phyloP scores from a whole-genome alignment of 2,329 filamentous ascomycete species.

The Scedosporium apiospermum region DNA sequence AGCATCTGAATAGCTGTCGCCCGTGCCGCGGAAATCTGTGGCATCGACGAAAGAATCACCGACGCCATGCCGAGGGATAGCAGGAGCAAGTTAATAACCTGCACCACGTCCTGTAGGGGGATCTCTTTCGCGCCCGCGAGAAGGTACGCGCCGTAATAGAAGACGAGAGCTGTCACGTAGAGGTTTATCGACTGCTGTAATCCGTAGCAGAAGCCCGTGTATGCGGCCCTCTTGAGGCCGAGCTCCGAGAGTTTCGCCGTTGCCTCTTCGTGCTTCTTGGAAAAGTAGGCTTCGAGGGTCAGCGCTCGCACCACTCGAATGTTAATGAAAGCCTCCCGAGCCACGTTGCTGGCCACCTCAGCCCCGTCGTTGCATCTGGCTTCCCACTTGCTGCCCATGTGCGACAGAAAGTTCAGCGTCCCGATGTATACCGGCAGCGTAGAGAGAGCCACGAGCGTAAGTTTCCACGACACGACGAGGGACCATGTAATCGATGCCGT shows the following conservation, averaged over 20 bases:
- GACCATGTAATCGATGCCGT: conserved; percentile 65
- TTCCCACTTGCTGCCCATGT: conserved; percentile 64
- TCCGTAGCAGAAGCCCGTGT: conserved; percentile 64
- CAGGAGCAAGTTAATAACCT: conserved; percentile 74
- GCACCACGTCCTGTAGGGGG: conserved; percentile 51
- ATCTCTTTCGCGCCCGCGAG: conserved; percentile 31
- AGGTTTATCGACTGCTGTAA: conserved; percentile 64
- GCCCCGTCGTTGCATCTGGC: conserved; percentile 53
- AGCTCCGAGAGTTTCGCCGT: conserved; percentile 38
- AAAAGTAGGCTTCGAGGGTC: conserved; percentile 64
- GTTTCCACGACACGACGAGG: conserved; percentile 63
- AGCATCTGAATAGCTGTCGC: conserved; percentile 66
- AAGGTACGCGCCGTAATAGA: conserved; percentile 70
- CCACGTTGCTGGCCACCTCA: conserved; percentile 40
- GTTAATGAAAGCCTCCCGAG: conserved; percentile 61
- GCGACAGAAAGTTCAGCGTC: conserved; percentile 56
- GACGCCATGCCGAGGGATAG: conserved; percentile 69
- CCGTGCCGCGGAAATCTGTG: conserved; percentile 67
- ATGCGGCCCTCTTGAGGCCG: conserved; percentile 57
- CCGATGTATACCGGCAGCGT: conserved; percentile 58
- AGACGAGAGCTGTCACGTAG: conserved; percentile 68
- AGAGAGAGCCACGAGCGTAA: conserved; percentile 67
- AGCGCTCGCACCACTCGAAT: conserved; percentile 71
- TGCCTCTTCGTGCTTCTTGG: conserved; percentile 49
- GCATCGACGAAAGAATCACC: conserved; percentile 62